Evolutionary conservation across 805 yeast species (phyloP), one percentile per base, ranked within the genome.

Genomic region (Saccharomyces mikatae): DNA sequence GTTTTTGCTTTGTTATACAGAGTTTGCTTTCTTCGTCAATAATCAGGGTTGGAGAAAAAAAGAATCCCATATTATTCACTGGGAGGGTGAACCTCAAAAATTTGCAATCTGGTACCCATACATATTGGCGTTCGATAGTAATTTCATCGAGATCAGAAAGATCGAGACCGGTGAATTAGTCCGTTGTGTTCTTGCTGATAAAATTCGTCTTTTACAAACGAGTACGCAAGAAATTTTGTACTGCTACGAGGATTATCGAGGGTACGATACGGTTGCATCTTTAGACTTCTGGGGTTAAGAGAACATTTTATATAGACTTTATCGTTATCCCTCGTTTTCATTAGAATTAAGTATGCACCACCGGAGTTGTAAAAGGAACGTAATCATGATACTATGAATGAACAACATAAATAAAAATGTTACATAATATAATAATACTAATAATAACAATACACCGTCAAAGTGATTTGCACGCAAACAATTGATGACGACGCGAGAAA

Each of bases 61-160:
- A 58, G 89, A 94, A 47, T 92, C 89, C 51, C 91, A 96, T 91
- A 86, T 91, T 60, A 86, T 94, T 52, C 84, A 87, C 66, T 94
- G 99, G 99, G 98, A 94, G 72, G 97, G 98, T 41, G 80, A 84
- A 51, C 98, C 99, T 5, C 94, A 87, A 65, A 83, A 85, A 57
- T 89, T 94, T 69, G 95, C 97, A 17, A 77, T 94, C 48, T 89
- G 96, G 80, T 92, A 91, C 72, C 99, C 99, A 3, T 92, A 90
- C 66, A 75, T 94, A 53, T 73, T 94, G 51, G 94, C 97, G 4
- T 94, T 94, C 72, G 98, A 92, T 67, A 80, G 84, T 21, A 86
- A 82, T 55, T 90, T 94, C 63, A 89, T 94, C 68, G 99, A 94
- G 73, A 87, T 94, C 49, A 79, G 99, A 56, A 89, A 90, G 62